Percentiles rank a stretch among this genome's conserved stretches.
These are phyloP conservation scores for Xylariaceae sp. DNA, from an alignment of 2,329 filamentous ascomycete genomes.

Conservation along the genomic window DNA sequence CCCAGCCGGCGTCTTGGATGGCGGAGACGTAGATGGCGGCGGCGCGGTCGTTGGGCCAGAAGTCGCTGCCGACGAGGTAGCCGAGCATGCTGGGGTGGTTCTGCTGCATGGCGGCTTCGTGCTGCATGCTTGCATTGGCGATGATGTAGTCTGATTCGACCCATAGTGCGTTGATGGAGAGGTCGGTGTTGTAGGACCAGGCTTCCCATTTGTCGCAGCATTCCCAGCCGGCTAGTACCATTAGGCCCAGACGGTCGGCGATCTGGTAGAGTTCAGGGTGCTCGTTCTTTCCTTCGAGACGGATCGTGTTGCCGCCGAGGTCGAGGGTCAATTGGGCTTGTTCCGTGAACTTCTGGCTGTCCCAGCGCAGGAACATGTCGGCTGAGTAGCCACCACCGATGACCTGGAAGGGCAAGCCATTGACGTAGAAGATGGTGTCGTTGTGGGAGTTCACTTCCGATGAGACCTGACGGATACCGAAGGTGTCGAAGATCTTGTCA, in stretches of 20 bases:
- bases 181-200: conserved; percentile 55
- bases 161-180: conserved; percentile 42
- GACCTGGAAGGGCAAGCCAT: conserved; percentile 54
- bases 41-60: conserved; percentile 55
- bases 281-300: conserved; percentile 60
- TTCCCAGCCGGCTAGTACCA: conserved; percentile 60
- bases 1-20: conserved; percentile 48
- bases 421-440: conserved; percentile 52
- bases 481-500: conserved; percentile 35
- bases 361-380: conserved; percentile 58
- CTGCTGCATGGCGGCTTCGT: conserved; percentile 57
- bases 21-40: conserved; percentile 48
- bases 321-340: conserved; percentile 53
- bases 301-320: conserved; percentile 58
- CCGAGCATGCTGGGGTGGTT: conserved; percentile 53
- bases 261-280: conserved; percentile 56
- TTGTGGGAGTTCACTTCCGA: conserved; percentile 47
- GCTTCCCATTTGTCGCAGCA: conserved; percentile 66
- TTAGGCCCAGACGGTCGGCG: conserved; percentile 54
- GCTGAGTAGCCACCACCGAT: conserved; percentile 55
- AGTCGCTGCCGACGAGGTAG: conserved; percentile 58
- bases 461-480: conserved; percentile 52
- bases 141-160: conserved; percentile 48
- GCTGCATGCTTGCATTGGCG: conserved; percentile 50
- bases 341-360: conserved; percentile 40